Percentiles rank a stretch among this genome's conserved stretches.
These are phyloP conservation scores for Nyctanthes arbortristis DNA, from an alignment of 257 asterid genomes.

Conservation along the genomic window DNA sequence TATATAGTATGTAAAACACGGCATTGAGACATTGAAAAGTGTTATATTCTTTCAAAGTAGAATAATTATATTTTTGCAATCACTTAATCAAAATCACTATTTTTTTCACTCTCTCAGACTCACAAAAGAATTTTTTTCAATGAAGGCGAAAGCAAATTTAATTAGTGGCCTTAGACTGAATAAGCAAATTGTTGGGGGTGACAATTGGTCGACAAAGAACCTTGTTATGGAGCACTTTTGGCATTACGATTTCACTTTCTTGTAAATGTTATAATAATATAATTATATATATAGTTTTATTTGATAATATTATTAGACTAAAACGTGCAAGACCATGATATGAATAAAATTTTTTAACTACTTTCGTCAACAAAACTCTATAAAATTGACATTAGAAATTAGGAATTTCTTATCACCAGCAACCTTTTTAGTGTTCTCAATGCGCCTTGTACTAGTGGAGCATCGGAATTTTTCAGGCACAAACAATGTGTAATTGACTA, in stretches of 20 bases:
- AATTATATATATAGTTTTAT: too few species aligned
- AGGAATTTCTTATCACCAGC: too few species aligned
- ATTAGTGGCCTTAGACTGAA: background rate
- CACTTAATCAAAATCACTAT: background rate
- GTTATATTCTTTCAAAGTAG: background rate
- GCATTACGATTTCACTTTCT: constrained; percentile 1
- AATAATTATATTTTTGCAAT: background rate
- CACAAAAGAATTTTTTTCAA: background rate
- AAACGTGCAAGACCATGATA: background rate
- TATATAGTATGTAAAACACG: background rate
- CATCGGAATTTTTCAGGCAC: background rate
- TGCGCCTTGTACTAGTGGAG: background rate
- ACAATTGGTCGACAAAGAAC: background rate
- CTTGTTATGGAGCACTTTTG: background rate
- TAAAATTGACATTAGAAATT: too few species aligned
- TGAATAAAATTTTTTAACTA: background rate
- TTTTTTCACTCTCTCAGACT: background rate
- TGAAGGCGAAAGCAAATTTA: background rate
- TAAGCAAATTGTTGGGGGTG: background rate
- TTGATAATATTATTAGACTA: background rate
- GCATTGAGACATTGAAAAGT: background rate
- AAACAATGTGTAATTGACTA: background rate
- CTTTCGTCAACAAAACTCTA: too few species aligned
- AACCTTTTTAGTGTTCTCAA: background rate
- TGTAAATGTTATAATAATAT: background rate